phyloP scores from a whole-genome alignment of 441 rosid species.

The Omphalea diandra region DNA sequence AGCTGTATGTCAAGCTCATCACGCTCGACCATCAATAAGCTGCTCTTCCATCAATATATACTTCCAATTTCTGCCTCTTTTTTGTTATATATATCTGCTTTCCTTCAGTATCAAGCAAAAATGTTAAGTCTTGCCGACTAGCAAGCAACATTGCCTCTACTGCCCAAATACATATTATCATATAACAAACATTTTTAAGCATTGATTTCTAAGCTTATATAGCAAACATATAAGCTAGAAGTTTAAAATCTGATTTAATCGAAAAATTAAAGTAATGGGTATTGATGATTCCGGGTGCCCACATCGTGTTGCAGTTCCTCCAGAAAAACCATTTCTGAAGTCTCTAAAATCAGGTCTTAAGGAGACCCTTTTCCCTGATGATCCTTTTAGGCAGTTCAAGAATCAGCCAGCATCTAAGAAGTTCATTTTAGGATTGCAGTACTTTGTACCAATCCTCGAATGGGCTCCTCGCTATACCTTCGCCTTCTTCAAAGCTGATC shows the following conservation, averaged over 20 bases:
- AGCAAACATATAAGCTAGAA: too few species aligned
- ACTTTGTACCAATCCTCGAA: slow-evolving; percentile 64
- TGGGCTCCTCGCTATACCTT: slow-evolving; percentile 87
- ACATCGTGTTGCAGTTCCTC: slow-evolving; percentile 60
- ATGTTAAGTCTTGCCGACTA: neutral
- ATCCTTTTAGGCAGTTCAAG: slow-evolving; percentile 86
- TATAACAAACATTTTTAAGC: neutral
- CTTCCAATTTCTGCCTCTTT: slow-evolving; percentile 11
- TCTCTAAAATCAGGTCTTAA: slow-evolving; percentile 58
- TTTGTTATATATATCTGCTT: neutral
- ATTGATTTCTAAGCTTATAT: too few species aligned
- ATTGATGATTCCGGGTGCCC: slow-evolving; percentile 34
- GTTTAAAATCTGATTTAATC: too few species aligned
- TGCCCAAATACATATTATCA: too few species aligned
- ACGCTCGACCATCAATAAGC: neutral
- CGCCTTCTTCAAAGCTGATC: slow-evolving; percentile 64
- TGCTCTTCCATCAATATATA: neutral
- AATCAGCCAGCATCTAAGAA: slow-evolving; percentile 47
- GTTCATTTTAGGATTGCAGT: slow-evolving; percentile 56
- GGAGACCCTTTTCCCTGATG: slow-evolving; percentile 89
- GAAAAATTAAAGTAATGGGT: slow-evolving; percentile 28
- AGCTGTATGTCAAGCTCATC: neutral
- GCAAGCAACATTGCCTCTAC: neutral
- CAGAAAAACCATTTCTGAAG: slow-evolving; percentile 57
- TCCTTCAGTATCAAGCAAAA: slow-evolving; percentile 2